Evolutionary conservation across 208 protist species (phyloP), one percentile per base, ranked within the genome.

Genomic region (Leishmania tarentolae): DNA sequence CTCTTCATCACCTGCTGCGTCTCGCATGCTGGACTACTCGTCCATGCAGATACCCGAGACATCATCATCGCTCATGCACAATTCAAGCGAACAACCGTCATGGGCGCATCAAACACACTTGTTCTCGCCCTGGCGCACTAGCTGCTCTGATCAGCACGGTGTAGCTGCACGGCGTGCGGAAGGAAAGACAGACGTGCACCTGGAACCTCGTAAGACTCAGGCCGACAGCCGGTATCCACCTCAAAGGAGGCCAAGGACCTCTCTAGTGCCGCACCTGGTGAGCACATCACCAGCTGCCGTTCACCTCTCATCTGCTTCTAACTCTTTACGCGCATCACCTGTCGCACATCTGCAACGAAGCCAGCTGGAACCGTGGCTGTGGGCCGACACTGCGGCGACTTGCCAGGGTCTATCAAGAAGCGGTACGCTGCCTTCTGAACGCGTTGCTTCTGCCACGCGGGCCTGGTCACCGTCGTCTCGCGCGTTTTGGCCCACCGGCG

Each of bases 1-100:
- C 19, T 44, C 42, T 3, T 80, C 82, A 0, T 72, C 82, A 21
- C 74, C 73, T 21, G 61, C 76, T 15, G 65, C 82, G 46, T 86
- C 82, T 31, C 82, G 82, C 66, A 40, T 79, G 52, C 63, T 86
- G 9, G 78, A 86, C n/a, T 86, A 86, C 59, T 86, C 82, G 15
- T 81, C 82, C 19, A 8, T 86, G 71, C 66, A 76, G 8, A 52
- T 28, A 40, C 37, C 72, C 3, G 74, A 80, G 19, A 15, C 53
- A 65, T 52, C 56, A 35, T 7, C 74, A 77, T n/a, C 74, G 40
- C 35, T 76, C 31, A 21, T 40, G 28, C 59, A 57, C 52, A 46
- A 4, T 28, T 61, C 50, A 31, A 57, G 50, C 19, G 50, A 61
- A 2, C 50, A 46, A 15, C 35, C 31, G 72, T 76, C 72, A 61